Conservation (phyloP, 176 grass and related monocot genomes). For the Thinopyrum elongatum region DNA sequence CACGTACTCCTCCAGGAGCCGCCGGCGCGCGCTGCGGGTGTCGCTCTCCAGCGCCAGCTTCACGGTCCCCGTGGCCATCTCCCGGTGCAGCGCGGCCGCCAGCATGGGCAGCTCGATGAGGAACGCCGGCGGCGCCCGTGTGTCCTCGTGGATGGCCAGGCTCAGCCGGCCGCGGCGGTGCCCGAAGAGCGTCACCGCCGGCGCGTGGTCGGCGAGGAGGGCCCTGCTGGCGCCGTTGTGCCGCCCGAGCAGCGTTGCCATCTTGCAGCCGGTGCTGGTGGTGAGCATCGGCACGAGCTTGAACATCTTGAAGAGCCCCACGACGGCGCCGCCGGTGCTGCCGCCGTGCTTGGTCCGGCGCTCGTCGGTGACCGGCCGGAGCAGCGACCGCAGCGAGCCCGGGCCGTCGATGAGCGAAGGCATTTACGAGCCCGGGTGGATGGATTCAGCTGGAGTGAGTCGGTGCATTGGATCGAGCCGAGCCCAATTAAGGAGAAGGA, state of each 20-base stretch:
- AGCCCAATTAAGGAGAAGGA: conserved; percentile 12
- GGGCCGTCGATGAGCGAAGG: conserved; percentile 52
- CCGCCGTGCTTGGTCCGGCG: conserved; percentile 43
- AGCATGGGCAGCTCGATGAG: conserved; percentile 92
- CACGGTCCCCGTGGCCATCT: conserved; percentile 74
- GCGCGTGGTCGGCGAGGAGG: conserved; percentile 72
- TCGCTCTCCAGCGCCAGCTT: conserved; percentile 83
- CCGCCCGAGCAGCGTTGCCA: conserved; percentile 68
- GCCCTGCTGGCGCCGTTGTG: conserved; percentile 10
- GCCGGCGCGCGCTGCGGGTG: conserved; percentile 46
- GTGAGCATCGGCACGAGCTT: conserved; percentile 80
- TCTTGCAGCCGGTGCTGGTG: conserved; percentile 81
- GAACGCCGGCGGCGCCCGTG: conserved; percentile 68
- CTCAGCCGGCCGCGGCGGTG: conserved; percentile 74
- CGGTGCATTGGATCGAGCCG: conserved; percentile 35
- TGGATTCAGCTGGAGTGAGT: background rate
- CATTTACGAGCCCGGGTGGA: conserved; percentile 4
- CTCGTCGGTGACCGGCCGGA: conserved; percentile 46
- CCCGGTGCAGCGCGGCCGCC: conserved; percentile 66
- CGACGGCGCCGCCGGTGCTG: background rate
- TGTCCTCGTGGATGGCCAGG: conserved; percentile 93
- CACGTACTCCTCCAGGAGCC: conserved; percentile 80
- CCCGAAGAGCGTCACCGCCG: conserved; percentile 82
- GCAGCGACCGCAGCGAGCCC: conserved; percentile 51
- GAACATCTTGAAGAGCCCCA: conserved; percentile 82